Base-by-base conservation (phyloP, 352 stramenopile genomes). In the Elongisporangium anandrum region DNA sequence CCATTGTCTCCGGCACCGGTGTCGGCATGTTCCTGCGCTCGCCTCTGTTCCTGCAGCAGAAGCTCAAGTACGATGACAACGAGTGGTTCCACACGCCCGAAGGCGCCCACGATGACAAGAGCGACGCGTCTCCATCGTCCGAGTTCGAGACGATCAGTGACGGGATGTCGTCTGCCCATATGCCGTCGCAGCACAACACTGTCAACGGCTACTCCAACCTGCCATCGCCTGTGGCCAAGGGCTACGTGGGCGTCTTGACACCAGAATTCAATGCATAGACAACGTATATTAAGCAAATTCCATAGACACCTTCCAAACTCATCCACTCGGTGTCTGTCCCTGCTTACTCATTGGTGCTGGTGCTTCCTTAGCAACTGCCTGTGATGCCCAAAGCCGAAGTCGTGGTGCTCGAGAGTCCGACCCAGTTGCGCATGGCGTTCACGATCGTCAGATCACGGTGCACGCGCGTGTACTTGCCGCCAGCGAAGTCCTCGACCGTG, bases 41-140 rank as follows among this genome's bases (percentile, higher is more conserved):
- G 3, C 68, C 70, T 26, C 59, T 77, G 4, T 88, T 88, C 57
- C 63, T 64, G 12, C 75, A 90, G 57, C 80, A 90, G 26, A 65
- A 81, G 45, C 39, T 64, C 39, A 81, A 87, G 58, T 90, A 83
- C 57, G 75, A 88, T 17, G 77, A 90, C 57, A 67, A 84, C 21
- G 80, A 88, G 65, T 88, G 76, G 75, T 90, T 90, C 69, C 69
- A 85, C 51, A 54, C 85, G 53, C 74, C 75, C 0, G 70, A 77
- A 16, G 50, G 58, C 10, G 51, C 41, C 48, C 24, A 63, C 6
- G 38, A 51, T 24, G 49, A 26, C 19, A 49, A 56, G 39, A 54
- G 45, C 22, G 17, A 57, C 19, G 12, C 54, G 19, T 59, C 24
- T 48, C 29, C 34, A 2, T 45, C 34, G 34, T 45, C 34, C 10